Evolutionary conservation across 768 basidiomycete species (phyloP).

Genomic region (Russula compacta): DNA sequence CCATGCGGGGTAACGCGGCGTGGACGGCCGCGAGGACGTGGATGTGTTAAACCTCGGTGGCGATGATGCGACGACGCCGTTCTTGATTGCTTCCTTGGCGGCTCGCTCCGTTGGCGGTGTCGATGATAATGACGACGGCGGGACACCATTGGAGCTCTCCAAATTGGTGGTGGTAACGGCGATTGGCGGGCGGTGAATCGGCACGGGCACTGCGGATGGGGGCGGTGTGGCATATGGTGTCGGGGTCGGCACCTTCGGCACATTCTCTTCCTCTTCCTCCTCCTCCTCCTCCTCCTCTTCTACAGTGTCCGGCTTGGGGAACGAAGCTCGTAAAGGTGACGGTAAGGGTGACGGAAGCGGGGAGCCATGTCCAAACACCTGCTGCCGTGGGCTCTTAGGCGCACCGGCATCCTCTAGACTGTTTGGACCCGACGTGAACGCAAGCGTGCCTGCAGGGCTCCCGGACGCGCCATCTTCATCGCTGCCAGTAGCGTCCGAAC

Average conservation of each 20-base stretch:
- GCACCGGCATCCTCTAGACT: conserved; percentile 14
- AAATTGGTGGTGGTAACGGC: background rate
- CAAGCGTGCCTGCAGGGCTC: conserved; percentile 9
- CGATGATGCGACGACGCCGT: background rate
- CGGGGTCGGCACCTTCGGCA: background rate
- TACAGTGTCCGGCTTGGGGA: background rate
- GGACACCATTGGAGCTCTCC: background rate
- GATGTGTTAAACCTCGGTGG: background rate
- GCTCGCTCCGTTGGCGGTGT: background rate
- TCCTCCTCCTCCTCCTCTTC: background rate
- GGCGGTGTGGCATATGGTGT: background rate
- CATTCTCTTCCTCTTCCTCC: background rate
- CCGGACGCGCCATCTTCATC: conserved; percentile 1
- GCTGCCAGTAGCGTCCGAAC: background rate
- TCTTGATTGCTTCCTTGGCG: background rate
- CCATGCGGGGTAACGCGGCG: conserved; percentile 52
- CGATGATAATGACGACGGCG: background rate
- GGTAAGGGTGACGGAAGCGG: conserved; percentile 4
- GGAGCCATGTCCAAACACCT: background rate
- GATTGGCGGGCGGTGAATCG: background rate
- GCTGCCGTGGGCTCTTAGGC: conserved; percentile 6
- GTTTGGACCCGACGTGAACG: conserved; percentile 16
- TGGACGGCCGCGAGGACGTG: conserved; percentile 4
- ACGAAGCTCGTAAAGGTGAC: conserved; percentile 11
- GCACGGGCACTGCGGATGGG: background rate